phyloP scores from a whole-genome alignment of 2,329 filamentous ascomycete species.

The Orbilia quercus region DNA sequence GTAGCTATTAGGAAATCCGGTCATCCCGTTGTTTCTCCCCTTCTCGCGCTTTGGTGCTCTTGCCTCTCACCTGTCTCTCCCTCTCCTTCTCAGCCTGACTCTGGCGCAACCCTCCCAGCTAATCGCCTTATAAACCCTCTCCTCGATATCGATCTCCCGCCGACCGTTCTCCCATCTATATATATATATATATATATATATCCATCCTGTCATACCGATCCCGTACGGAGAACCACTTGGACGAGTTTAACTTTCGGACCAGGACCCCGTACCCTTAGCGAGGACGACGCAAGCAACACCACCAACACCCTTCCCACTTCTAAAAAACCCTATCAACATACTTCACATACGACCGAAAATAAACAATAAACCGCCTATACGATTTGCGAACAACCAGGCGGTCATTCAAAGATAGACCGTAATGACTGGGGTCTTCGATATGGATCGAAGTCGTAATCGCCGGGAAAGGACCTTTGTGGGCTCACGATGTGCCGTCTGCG shows the following conservation, averaged over 20 bases:
- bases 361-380: slow-evolving; percentile 57
- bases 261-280: slow-evolving; percentile 9
- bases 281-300: slow-evolving; percentile 28
- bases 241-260: background rate
- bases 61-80: no score
- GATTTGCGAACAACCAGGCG: slow-evolving; percentile 60
- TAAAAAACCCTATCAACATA: background rate
- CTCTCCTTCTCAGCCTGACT: slow-evolving; percentile 6
- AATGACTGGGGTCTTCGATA: slow-evolving; percentile 75
- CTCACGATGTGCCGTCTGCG: slow-evolving; percentile 92
- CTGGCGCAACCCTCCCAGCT: background rate
- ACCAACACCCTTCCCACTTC: slow-evolving; percentile 22
- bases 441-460: slow-evolving; percentile 81
- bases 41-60: no score
- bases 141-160: slow-evolving; percentile 18
- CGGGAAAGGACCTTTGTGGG: slow-evolving; percentile 95
- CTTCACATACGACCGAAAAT: background rate
- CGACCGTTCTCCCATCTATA: slow-evolving; percentile 1
- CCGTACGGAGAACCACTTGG: background rate
- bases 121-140: slow-evolving; percentile 20
- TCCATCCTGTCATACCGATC: background rate
- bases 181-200: background rate
- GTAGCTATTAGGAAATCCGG: slow-evolving; percentile 46
- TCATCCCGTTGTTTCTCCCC: slow-evolving; percentile 9
- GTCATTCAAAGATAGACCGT: slow-evolving; percentile 58